Base-by-base conservation (phyloP, 768 basidiomycete species). In the Mycena galericulata region DNA sequence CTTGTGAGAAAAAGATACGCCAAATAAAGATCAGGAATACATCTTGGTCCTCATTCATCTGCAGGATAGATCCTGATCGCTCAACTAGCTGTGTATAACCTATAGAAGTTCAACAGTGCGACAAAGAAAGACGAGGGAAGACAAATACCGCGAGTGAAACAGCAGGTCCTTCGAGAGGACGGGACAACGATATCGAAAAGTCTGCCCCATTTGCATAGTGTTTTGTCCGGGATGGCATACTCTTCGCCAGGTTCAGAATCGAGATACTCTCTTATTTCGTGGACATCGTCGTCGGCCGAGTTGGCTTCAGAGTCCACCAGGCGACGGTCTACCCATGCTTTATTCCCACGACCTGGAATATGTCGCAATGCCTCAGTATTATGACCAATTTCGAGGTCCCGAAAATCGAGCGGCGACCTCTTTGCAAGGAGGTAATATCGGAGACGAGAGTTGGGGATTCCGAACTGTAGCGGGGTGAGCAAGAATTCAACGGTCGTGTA, bases 401-500 rank as follows among this genome's bases (percentile, higher is more conserved):
- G 55, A 70, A 89, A 90, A 20, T 62, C 27, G 8, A 84, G 73
- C 8, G 87, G 83, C 18, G 70, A 66, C 36, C 78, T 78, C 71
- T 88, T 91, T 12, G 93, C 94, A 1, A 95, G 86, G 22, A 93
- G 82, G 72, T 95, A 95, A 75, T 95, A 95, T 27, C 93, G 86
- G 67, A 93, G 79, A 24, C 93, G 89, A n/a, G 94, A 95, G 74
- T 95, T 95, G 10, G 94, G 94, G 18, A 94, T 88, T 20, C 90
- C 89, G 68, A 92, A 93, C 75, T 94, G 93, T 7, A 93, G 77
- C 0, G 93, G 94, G 27, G 90, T 93, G 54, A 95, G 78, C 12
- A 92, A 79, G 26, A 93, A 82, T 77, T 95, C 93, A 26, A 82
- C 72, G 0, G 82, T 85, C 9, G 75, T 74, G 74, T 94, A 95